These are phyloP conservation scores for Linanthus parryae DNA, from an alignment of 148 eudicot genomes.

Conservation along the genomic window DNA sequence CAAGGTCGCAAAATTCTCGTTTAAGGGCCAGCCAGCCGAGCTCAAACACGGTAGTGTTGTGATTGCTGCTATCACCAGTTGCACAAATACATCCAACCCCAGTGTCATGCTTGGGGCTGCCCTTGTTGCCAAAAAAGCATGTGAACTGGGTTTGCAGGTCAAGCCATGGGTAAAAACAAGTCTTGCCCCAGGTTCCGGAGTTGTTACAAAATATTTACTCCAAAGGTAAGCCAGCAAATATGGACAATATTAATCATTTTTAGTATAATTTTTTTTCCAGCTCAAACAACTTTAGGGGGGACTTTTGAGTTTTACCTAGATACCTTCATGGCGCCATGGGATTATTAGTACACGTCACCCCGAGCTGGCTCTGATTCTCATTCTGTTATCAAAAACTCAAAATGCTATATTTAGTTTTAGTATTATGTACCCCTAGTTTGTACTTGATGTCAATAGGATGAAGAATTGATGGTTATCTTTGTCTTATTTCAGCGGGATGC, in stretches of 20 bases:
- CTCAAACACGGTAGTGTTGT: conserved; percentile 66
- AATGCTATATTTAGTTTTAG: too few relatives aligned
- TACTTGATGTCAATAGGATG: too few relatives aligned
- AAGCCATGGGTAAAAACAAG: conserved; percentile 67
- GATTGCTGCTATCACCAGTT: conserved; percentile 68
- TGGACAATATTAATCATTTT: too few relatives aligned
- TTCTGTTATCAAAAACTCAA: too few relatives aligned
- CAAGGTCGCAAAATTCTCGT: conserved; percentile 51
- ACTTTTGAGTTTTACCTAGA: too few relatives aligned
- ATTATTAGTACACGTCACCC: too few relatives aligned
- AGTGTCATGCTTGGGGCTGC: conserved; percentile 68
- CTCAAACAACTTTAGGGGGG: too few relatives aligned
- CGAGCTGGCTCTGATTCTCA: too few relatives aligned
- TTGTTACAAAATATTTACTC: conserved; percentile 50
- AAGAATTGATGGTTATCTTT: background rate
- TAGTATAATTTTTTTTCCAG: too few relatives aligned
- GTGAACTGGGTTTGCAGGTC: conserved; percentile 53
- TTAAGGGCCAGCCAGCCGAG: conserved; percentile 61
- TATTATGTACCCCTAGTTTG: too few relatives aligned
- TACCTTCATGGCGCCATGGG: too few relatives aligned
- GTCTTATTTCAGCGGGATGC: conserved; percentile 39
- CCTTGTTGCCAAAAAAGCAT: conserved; percentile 57
- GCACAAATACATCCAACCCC: conserved; percentile 68
- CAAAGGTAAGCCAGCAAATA: conserved; percentile 50
- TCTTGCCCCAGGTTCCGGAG: conserved; percentile 65